Percentiles rank a stretch among this genome's conserved stretches.
These are phyloP conservation scores for Lyophyllum semitale DNA, from an alignment of 768 basidiomycete genomes.

Conservation along the genomic window DNA sequence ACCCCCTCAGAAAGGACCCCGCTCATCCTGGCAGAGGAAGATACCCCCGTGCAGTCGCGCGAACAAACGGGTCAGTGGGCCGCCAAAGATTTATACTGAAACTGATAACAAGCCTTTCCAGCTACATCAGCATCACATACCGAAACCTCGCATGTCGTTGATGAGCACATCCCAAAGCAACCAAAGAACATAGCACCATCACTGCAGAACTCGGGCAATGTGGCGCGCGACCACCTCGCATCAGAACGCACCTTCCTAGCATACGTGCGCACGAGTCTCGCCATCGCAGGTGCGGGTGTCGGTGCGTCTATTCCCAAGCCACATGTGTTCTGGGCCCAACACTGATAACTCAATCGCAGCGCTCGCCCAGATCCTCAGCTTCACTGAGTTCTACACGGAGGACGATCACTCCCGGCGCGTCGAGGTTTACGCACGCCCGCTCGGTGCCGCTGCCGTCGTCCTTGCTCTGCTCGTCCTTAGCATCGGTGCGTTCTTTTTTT, in stretches of 20 bases:
- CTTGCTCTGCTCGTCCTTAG: slow-evolving; percentile 36
- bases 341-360: too few relatives aligned
- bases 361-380: slow-evolving; percentile 48
- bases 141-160: too few relatives aligned
- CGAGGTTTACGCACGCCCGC: slow-evolving; percentile 35
- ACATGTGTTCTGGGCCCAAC: too few relatives aligned
- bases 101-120: too few relatives aligned
- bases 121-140: too few relatives aligned
- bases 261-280: slow-evolving; percentile 51
- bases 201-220: slow-evolving; percentile 48
- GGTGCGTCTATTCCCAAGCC: slow-evolving; percentile 25
- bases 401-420: background rate
- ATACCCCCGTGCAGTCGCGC: too few relatives aligned
- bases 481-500: slow-evolving; percentile 16
- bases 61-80: background rate
- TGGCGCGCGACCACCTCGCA: slow-evolving; percentile 55
- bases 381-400: slow-evolving; percentile 26
- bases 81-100: background rate
- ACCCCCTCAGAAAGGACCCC: slow-evolving; percentile 1
- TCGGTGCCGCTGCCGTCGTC: slow-evolving; percentile 41
- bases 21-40: background rate
- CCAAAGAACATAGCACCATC: slow-evolving; percentile 7
- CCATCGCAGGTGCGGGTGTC: slow-evolving; percentile 47
- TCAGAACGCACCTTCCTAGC: slow-evolving; percentile 53
- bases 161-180: too few relatives aligned